These are phyloP conservation scores for Suhomyces anneliseae DNA, from an alignment of 1,139 yeast genomes.

Conservation along the genomic window DNA sequence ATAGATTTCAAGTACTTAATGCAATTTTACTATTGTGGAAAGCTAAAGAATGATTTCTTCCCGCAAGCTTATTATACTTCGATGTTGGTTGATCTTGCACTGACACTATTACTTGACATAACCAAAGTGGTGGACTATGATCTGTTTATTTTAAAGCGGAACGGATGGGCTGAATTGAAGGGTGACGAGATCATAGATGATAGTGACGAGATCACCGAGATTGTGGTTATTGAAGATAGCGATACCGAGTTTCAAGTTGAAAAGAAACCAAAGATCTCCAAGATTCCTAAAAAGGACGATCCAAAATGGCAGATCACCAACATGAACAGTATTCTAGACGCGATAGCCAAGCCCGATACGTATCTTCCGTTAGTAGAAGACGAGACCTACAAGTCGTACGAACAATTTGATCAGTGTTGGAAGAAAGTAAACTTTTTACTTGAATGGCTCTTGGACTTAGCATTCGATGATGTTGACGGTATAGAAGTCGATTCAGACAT, in stretches of 20 bases:
- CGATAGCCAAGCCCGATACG: constrained; percentile 15
- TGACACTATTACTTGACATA: constrained; percentile 14
- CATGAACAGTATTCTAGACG: constrained; percentile 5
- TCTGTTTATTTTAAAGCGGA: neutral
- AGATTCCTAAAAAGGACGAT: neutral
- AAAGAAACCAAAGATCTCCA: neutral
- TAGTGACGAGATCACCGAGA: constrained; percentile 5
- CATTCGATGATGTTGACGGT: constrained; percentile 9
- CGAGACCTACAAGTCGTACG: constrained; percentile 18
- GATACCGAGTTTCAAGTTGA: neutral
- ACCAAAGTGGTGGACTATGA: constrained; percentile 14
- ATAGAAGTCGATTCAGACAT: neutral
- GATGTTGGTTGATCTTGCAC: constrained; percentile 15
- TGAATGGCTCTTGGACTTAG: constrained; percentile 20
- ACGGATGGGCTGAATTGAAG: neutral
- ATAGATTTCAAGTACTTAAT: constrained; percentile 12
- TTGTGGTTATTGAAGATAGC: constrained; percentile 1
- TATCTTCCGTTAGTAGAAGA: constrained; percentile 23
- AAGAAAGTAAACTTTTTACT: constrained; percentile 22
- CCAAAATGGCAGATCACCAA: constrained; percentile 12
- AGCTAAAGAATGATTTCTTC: neutral
- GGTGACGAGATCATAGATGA: constrained; percentile 1
- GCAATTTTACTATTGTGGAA: constrained; percentile 12
- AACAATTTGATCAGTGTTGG: constrained; percentile 25
- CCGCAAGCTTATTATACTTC: constrained; percentile 12